Conservation (phyloP, 2,329 filamentous ascomycete species). For the Cladosporium phlei region DNA sequence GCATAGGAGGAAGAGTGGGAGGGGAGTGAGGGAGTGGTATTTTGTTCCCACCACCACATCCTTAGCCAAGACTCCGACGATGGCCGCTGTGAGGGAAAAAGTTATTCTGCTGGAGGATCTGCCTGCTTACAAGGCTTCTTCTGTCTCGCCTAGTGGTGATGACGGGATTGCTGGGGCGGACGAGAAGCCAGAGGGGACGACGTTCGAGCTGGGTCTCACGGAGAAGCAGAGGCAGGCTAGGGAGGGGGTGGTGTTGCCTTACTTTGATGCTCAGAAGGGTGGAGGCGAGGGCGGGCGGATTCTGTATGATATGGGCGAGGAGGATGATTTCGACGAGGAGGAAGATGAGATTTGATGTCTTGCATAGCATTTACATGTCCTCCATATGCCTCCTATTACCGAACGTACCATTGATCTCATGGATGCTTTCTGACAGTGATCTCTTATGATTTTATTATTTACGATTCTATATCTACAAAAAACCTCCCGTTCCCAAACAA, state of each 20-base stretch:
- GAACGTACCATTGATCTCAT: no score
- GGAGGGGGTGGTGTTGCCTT: conserved; percentile 86
- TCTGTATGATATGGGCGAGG: conserved; percentile 90
- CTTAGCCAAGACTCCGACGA: conserved; percentile 10
- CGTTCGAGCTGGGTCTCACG: conserved; percentile 81
- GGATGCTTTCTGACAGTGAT: no score
- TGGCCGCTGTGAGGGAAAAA: conserved; percentile 28
- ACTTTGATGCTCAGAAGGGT: conserved; percentile 88
- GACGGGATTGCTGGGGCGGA: conserved; percentile 24
- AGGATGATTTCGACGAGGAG: conserved; percentile 96
- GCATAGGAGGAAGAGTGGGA: conserved; percentile 74
- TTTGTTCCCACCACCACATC: conserved; percentile 46
- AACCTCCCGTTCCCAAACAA: no score
- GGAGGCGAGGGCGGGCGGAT: conserved; percentile 85
- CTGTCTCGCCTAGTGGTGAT: neutral
- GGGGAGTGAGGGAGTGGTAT: conserved; percentile 68
- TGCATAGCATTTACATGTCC: no score
- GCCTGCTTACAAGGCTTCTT: conserved; percentile 59
- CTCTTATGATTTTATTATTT: neutral
- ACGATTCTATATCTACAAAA: neutral
- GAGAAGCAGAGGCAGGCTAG: conserved; percentile 84
- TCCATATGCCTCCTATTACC: no score
- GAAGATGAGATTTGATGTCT: conserved; percentile 74
- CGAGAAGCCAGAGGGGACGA: conserved; percentile 48
- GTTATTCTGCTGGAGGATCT: conserved; percentile 69